These are phyloP conservation scores for Kodamaea sp. DNA, from an alignment of 1,139 yeast genomes.

Conservation along the genomic window DNA sequence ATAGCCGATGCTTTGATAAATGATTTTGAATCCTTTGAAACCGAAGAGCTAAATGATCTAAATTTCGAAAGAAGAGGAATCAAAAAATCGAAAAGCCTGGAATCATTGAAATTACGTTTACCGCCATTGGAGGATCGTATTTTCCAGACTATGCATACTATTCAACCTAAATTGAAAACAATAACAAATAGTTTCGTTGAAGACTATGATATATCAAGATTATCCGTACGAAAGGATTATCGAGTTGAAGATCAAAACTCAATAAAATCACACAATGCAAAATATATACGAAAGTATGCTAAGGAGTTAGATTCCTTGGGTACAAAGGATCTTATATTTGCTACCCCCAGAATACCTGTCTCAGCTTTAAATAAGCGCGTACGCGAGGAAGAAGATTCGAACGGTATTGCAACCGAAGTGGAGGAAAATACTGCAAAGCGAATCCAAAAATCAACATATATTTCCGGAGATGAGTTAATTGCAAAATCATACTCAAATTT, in stretches of 20 bases:
- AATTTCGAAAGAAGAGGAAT: background rate
- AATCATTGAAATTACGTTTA: background rate
- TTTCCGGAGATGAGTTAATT: slow-evolving; percentile 6
- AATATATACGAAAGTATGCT: slow-evolving; percentile 11
- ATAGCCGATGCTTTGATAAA: slow-evolving; percentile 15
- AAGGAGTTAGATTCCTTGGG: slow-evolving; percentile 4
- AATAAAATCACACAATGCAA: slow-evolving; percentile 10
- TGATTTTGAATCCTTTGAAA: slow-evolving; percentile 16
- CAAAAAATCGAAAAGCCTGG: background rate
- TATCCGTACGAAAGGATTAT: slow-evolving; percentile 16
- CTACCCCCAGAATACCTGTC: too few relatives aligned
- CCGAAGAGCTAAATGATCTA: slow-evolving; percentile 15
- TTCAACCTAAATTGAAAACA: background rate
- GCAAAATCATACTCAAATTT: slow-evolving; percentile 5
- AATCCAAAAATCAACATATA: slow-evolving; percentile 9
- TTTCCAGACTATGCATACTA: slow-evolving; percentile 1
- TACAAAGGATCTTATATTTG: too few relatives aligned
- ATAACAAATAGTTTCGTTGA: background rate
- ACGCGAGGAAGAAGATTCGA: too few relatives aligned
- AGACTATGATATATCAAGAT: slow-evolving; percentile 7
- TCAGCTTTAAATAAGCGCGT: too few relatives aligned
- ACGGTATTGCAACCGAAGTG: too few relatives aligned
- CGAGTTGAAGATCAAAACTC: slow-evolving; percentile 4
- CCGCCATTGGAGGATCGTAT: slow-evolving; percentile 9
- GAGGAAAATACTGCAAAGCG: slow-evolving; percentile 3